Evolutionary conservation across 129 eudicot species (phyloP), one percentile per base, ranked within the genome.

Genomic region (Chrysanthemum lavandulifolium): DNA sequence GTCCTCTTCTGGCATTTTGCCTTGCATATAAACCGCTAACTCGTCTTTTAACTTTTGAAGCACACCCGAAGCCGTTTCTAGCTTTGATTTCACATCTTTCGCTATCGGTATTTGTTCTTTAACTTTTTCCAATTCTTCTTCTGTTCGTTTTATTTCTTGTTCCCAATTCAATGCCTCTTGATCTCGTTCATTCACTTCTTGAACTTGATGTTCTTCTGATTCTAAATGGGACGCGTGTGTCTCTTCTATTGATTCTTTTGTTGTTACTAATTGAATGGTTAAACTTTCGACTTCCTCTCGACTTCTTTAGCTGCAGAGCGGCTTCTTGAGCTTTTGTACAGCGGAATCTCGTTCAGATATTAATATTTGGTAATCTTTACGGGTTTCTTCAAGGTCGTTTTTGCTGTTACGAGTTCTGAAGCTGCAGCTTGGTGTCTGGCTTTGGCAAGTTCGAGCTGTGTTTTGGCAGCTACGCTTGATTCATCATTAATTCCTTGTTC

Each of bases 151-250:
- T 74, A 94, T 16, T 40, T 88, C 96, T 67, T 76, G 81, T 29
- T 87, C 97, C 91, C 88, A 86, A 21, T 57, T 51, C 3, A 87
- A 65, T 36, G 19, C 59, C 23, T 90, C 97, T 80, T 90, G 86
- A 55, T 89, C 98, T 61, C 60, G 83, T 14, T 84, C 86, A 74
- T 82, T 76, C 23, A 72, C 80, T 29, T 87, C 92, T 76, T 86
- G 91, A 57, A 88, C 67, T 50, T 92, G 67, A 6, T 90, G 96
- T 45, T 94, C 98, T 86, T 90, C 97, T 2, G 93, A 86, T 83
- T 94, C 98, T 59, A 94, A 54, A 79, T 94, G 98, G 11, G 91
- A 85, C 57, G 92, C 96, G 27, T 90, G 98, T 8, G 90, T 84
- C 21, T 87, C 81, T 54, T 94, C 97, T 60, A 94, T 81, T 1